phyloP scores from a whole-genome alignment of 192 early-diverging fungal genomes.

The Mortierella alpina region DNA sequence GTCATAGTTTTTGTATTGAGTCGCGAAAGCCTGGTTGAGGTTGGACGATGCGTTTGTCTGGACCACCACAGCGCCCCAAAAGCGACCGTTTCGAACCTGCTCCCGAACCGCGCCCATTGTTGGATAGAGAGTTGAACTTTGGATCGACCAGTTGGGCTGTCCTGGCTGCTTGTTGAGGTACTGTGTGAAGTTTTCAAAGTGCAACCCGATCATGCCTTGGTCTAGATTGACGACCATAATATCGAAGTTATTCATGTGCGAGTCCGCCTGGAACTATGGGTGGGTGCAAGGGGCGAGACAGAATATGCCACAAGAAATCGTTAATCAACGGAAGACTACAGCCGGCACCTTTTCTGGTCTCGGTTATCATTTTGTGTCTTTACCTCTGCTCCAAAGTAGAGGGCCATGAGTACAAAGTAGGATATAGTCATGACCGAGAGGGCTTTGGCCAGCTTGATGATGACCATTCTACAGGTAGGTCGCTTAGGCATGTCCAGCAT shows the following conservation, averaged over 20 bases:
- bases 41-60: slow-evolving; percentile 31
- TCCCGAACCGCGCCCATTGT: slow-evolving; percentile 7
- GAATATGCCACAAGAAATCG: neutral
- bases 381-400: slow-evolving; percentile 51
- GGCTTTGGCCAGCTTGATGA: slow-evolving; percentile 35
- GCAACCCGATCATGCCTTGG: slow-evolving; percentile 25
- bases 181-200: slow-evolving; percentile 26
- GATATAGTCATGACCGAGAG: slow-evolving; percentile 35
- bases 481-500: slow-evolving; percentile 44
- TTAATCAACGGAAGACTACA: too few species aligned
- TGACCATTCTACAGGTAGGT: slow-evolving; percentile 23
- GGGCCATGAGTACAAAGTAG: slow-evolving; percentile 38
- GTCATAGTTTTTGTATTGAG: slow-evolving; percentile 16
- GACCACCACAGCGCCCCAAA: slow-evolving; percentile 44
- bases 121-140: neutral
- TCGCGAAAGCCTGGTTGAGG: slow-evolving; percentile 11
- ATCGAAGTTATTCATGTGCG: slow-evolving; percentile 23
- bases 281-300: neutral
- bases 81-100: slow-evolving; percentile 19
- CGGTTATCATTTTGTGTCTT: neutral
- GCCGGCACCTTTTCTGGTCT: too few species aligned
- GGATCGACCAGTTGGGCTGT: slow-evolving; percentile 27
- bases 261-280: slow-evolving; percentile 23
- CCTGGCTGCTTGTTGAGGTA: slow-evolving; percentile 15
- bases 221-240: slow-evolving; percentile 45